A percentile compares a stretch with the other conserved stretches of the same genome.
These are phyloP conservation scores for Solanum rostratum DNA, from an alignment of 257 asterid genomes.

Conservation along the genomic window DNA sequence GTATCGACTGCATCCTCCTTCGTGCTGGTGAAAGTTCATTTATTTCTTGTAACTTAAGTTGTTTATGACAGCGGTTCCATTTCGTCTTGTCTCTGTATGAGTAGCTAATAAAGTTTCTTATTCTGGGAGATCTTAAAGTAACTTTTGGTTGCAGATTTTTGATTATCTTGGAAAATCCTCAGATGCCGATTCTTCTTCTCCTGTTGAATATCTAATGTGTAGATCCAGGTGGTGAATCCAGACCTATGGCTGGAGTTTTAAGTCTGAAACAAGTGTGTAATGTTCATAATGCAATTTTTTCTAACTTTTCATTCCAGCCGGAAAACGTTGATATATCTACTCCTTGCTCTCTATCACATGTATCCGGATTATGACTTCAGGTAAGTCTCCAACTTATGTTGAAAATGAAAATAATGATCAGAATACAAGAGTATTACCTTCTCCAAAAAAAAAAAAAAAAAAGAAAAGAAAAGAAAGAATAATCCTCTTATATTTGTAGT, in stretches of 20 bases:
- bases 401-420: neutral
- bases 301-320: constrained; percentile 46
- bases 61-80: neutral
- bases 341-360: constrained; percentile 86
- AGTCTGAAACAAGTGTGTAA: neutral
- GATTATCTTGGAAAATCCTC: constrained; percentile 68
- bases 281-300: constrained; percentile 8
- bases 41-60: neutral
- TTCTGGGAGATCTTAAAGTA: neutral
- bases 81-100: neutral
- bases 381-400: constrained; percentile 52
- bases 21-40: neutral
- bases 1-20: neutral
- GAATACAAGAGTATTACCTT: too few relatives aligned
- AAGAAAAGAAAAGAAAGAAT: neutral
- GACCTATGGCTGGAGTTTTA: neutral
- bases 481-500: neutral
- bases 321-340: constrained; percentile 83
- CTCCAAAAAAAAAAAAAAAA: too few relatives aligned
- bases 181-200: constrained; percentile 71
- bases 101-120: neutral
- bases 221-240: constrained; percentile 61
- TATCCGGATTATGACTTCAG: constrained; percentile 97
- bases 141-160: constrained; percentile 45
- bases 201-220: constrained; percentile 58